Evolutionary conservation across 768 basidiomycete species (phyloP).

Genomic region (Cyclocybe cylindracea): DNA sequence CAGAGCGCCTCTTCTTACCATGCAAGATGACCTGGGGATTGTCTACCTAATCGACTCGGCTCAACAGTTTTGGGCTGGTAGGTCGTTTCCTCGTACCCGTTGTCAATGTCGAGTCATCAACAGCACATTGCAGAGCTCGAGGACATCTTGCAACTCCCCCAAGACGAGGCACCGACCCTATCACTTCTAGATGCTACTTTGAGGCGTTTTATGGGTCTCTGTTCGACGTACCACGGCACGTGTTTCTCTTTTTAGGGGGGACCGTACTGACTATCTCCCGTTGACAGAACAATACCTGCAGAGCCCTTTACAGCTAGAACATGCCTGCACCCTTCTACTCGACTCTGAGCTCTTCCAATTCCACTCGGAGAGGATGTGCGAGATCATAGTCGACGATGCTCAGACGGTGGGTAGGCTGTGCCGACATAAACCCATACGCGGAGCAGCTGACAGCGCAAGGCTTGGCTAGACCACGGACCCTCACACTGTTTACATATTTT

Average conservation of each 20-base stretch:
- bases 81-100: slow-evolving; percentile 22
- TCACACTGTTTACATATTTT: slow-evolving; percentile 78
- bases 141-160: slow-evolving; percentile 71
- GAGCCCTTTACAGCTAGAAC: slow-evolving; percentile 79
- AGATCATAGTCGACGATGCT: slow-evolving; percentile 70
- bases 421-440: slow-evolving; percentile 7
- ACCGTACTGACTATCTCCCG: slow-evolving; percentile 9
- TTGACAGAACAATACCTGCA: slow-evolving; percentile 78
- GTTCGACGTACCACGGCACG: slow-evolving; percentile 86
- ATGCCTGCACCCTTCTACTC: slow-evolving; percentile 76
- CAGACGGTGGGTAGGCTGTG: slow-evolving; percentile 51
- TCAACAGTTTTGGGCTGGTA: slow-evolving; percentile 91
- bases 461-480: slow-evolving; percentile 75
- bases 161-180: slow-evolving; percentile 63
- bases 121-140: slow-evolving; percentile 71
- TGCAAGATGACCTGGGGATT: slow-evolving; percentile 75
- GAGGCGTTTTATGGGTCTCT: slow-evolving; percentile 74
- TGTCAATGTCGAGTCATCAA: not conserved
- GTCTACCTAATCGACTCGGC: slow-evolving; percentile 81
- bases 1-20: slow-evolving; percentile 33
- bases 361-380: slow-evolving; percentile 91
- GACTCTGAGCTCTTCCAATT: slow-evolving; percentile 87
- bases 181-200: slow-evolving; percentile 78
- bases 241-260: slow-evolving; percentile 12
- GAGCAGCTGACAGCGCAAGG: slow-evolving; percentile 5